These are phyloP conservation scores for Gyrodon tennesseensis DNA, from an alignment of 1,284 basidiomycete genomes.

Conservation along the genomic window DNA sequence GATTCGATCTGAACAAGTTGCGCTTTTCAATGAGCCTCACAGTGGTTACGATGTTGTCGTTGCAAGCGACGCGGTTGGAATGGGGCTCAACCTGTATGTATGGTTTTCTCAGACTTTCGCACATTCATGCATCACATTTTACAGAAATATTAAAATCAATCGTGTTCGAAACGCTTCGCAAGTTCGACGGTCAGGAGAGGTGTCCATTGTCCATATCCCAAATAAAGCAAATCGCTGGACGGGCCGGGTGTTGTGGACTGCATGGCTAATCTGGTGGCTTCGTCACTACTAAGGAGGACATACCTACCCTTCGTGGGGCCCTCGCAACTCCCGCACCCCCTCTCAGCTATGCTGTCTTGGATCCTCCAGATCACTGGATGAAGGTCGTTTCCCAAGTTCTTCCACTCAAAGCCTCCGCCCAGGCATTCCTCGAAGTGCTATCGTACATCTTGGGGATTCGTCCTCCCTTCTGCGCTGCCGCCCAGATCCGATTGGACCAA, in stretches of 20 bases:
- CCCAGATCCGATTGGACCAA: conserved; percentile 37
- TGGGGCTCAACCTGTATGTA: conserved; percentile 79
- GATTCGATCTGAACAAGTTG: conserved; percentile 74
- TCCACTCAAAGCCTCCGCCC: conserved; percentile 36
- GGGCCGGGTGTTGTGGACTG: conserved; percentile 90
- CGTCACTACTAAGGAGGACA: conserved; percentile 73
- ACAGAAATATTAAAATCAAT: conserved; percentile 94
- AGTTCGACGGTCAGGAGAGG: conserved; percentile 65
- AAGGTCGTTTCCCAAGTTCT: conserved; percentile 44
- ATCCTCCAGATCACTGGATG: conserved; percentile 37
- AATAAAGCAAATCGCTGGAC: conserved; percentile 95
- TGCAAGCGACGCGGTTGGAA: conserved; percentile 80
- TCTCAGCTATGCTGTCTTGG: conserved; percentile 44
- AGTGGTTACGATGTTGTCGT: conserved; percentile 73
- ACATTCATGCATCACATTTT: conserved; percentile 6
- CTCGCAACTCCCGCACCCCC: conserved; percentile 46
- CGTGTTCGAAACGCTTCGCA: conserved; percentile 76
- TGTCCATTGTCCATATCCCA: conserved; percentile 70
- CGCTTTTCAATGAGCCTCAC: conserved; percentile 68
- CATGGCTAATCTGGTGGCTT: conserved; percentile 60
- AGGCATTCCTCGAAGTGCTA: conserved; percentile 40
- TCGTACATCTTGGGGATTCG: conserved; percentile 54
- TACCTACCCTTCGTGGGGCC: conserved; percentile 60
- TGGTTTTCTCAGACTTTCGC: conserved; percentile 1
- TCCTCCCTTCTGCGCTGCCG: conserved; percentile 49